Base-by-base conservation (phyloP, 176 grass and related monocot species). In the Ampelocalamus luodianensis region DNA sequence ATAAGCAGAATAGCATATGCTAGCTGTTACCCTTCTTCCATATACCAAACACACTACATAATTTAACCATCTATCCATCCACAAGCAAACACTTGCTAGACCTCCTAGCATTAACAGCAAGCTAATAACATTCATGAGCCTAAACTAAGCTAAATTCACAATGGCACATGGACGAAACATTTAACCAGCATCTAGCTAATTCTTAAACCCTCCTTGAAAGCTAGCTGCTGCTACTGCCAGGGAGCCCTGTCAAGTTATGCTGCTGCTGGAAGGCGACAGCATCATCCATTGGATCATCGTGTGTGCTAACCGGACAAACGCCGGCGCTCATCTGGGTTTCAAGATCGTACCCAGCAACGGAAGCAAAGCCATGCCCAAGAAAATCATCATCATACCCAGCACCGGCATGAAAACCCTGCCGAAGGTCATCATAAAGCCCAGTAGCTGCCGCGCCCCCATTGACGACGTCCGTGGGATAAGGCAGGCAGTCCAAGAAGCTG, bases 161-260 rank as follows among this genome's bases (percentile, higher is more conserved):
- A 18, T 6, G 8, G 32, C 16, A 56, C 56, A 10, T 55, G 9
- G 50, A 76, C 20, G 18, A n/a, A 37, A 56, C 2, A 56, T 20
- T n/a, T 46, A 48, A 4, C 18, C 15, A 79, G 7, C 56, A 34
- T 36, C n/a, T 75, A 84, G 29, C 29, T 29, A 29, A 53, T 39
- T 84, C 70, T 74, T 8, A 40, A 84, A 65, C 11, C 81, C 29
- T 37, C 44, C 82, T 51, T 65, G 82, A 4, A 18, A 65, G 44
- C 20, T 65, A 16, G 29, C 29, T 29, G 29, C 20, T 17, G 3
- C 68, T 3, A n/a, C 38, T 69, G 18, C 39, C 5, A 24, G 60
- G 44, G 5, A 49, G 43, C 7, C 3, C 29, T 38, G 18, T 12
- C 18, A 23, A 23, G 20, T 53, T 27, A 26, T 64, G 37, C 53